These are phyloP conservation scores for Haplosporangium sp. DNA, from an alignment of 371 early-diverging fungal genomes.

Conservation along the genomic window DNA sequence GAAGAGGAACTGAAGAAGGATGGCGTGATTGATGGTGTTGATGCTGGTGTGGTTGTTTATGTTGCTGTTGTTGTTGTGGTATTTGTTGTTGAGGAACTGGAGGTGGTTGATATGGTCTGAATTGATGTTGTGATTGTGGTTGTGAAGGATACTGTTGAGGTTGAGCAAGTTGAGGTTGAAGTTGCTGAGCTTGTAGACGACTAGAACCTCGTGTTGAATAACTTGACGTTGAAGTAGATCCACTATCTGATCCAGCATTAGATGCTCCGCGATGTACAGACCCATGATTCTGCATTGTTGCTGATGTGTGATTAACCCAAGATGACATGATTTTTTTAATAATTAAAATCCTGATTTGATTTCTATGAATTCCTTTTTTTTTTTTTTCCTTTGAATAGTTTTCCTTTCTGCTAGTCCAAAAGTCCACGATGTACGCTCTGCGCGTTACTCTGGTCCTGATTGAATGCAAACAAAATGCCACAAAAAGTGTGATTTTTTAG, in stretches of 20 bases:
- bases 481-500: too few relatives aligned
- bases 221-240: slow-evolving; percentile 26
- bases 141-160: slow-evolving; percentile 15
- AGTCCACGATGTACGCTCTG: background rate
- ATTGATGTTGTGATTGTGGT: slow-evolving; percentile 16
- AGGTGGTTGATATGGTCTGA: slow-evolving; percentile 12
- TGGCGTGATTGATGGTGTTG: slow-evolving; percentile 13
- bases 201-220: slow-evolving; percentile 19
- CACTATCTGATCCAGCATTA: slow-evolving; percentile 13
- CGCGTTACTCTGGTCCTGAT: background rate
- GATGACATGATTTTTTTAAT: slow-evolving; percentile 17
- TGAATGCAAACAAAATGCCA: background rate
- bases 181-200: slow-evolving; percentile 28
- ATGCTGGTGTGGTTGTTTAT: slow-evolving; percentile 6
- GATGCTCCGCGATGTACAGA: slow-evolving; percentile 1
- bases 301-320: slow-evolving; percentile 40
- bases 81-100: slow-evolving; percentile 11
- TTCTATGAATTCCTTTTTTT: background rate
- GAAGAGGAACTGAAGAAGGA: slow-evolving; percentile 4
- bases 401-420: background rate
- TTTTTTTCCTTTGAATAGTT: background rate
- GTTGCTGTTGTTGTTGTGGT: slow-evolving; percentile 12
- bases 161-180: slow-evolving; percentile 8
- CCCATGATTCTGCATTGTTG: slow-evolving; percentile 30
- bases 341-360: too few relatives aligned